Evolutionary conservation across 257 asterid genomes (phyloP), one percentile per base, ranked within the genome.

Genomic region (Solanum chiquidenum): DNA sequence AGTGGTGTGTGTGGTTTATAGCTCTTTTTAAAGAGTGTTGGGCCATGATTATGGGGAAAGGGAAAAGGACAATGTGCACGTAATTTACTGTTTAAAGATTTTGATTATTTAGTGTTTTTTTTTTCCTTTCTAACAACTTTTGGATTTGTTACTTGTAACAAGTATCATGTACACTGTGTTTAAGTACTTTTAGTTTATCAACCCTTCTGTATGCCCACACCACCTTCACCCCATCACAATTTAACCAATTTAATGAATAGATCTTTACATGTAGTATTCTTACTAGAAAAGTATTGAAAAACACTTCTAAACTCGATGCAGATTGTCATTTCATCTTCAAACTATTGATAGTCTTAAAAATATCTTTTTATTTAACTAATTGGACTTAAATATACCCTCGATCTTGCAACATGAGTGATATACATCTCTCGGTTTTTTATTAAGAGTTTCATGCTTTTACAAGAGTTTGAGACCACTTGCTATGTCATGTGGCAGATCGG

Each of bases 11-110:
- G 69, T 37, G n/a, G 86, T 35, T 5, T 23, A 6, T 79, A 27
- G 74, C 69, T 38, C 88, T 79, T 90, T 91, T 84, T 92, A 93
- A 89, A 91, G 94, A 88, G 89, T 49, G 83, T 85, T 84, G 86
- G 49, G 49, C 10, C 31, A 58, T 44, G 87, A 64, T 82, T 80
- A 55, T 69, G 84, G 42, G 52, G 83, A 75, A 87, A 87, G 55
- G 90, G 87, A 74, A 88, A 86, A 88, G 87, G 52, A 86, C 88
- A 68, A 62, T 86, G 77, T 74, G 72, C 55, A 76, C 88, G 90
- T 88, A 89, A 83, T 86, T 71, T 74, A 74, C 85, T 68, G 73
- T 72, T 55, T 84, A 80, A 75, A 42, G 27, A 44, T 80, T 49
- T 46, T 80, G 18, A 80, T 55, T 55, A 55, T 55, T 55, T 55